These are phyloP conservation scores for Trichomonas vaginalis DNA, from an alignment of 208 protist species.

Conservation along the genomic window DNA sequence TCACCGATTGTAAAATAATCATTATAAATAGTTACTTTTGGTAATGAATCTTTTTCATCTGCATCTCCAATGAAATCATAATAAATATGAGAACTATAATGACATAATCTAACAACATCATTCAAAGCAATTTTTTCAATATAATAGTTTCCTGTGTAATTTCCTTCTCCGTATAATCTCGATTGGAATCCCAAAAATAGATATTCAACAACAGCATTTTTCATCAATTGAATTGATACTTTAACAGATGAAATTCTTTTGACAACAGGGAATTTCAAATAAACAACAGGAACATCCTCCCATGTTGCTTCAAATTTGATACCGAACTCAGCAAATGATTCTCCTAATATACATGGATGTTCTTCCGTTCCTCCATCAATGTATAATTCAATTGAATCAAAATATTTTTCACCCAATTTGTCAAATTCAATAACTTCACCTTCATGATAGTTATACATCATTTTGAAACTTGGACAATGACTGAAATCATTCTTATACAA, in stretches of 20 bases:
- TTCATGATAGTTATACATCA: background rate
- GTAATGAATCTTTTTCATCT: too few relatives aligned
- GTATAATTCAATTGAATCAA: background rate
- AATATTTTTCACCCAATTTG: background rate
- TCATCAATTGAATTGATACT: background rate
- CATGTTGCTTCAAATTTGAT: background rate
- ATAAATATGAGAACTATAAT: too few relatives aligned
- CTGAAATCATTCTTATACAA: background rate
- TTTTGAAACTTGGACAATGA: background rate
- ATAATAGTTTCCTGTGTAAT: background rate
- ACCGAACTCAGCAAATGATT: background rate
- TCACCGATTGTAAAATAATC: background rate
- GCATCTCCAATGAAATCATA: too few relatives aligned
- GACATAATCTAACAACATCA: too few relatives aligned
- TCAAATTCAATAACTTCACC: background rate
- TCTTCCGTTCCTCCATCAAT: background rate
- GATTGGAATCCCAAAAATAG: background rate
- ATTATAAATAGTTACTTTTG: background rate
- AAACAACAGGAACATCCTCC: background rate
- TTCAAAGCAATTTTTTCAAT: too few relatives aligned
- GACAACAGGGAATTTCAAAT: background rate
- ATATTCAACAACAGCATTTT: background rate
- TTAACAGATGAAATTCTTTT: background rate
- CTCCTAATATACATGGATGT: background rate
- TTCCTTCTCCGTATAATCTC: background rate